phyloP scores from a whole-genome alignment of 768 basidiomycete genomes.

The Infundibulicybe gibba region DNA sequence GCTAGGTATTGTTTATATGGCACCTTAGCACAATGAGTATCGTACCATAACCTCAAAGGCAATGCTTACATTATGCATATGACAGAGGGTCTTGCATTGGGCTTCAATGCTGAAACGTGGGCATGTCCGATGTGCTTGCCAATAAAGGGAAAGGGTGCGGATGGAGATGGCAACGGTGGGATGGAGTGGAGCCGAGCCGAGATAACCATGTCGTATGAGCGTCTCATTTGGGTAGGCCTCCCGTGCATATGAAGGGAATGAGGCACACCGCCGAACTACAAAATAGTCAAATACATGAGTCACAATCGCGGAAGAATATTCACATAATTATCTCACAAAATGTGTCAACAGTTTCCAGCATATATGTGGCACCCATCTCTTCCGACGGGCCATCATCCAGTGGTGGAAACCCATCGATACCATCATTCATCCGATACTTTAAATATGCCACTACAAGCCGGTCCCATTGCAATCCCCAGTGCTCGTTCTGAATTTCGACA shows the following conservation, averaged over 20 bases:
- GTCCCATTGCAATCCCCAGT: constrained; percentile 7
- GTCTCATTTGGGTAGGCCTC: constrained; percentile 8
- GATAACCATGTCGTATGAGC: constrained; percentile 5
- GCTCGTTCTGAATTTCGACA: constrained; percentile 4
- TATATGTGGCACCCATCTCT: neutral
- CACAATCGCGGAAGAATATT: too few species aligned
- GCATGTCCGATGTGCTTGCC: constrained; percentile 6
- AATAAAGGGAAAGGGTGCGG: neutral
- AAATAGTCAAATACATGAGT: too few species aligned
- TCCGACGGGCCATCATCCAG: neutral
- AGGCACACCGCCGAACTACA: neutral
- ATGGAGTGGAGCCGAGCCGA: constrained; percentile 6
- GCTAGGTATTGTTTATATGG: too few species aligned
- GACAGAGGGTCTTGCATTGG: constrained; percentile 5
- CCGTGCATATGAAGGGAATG: neutral
- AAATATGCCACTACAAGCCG: constrained; percentile 7
- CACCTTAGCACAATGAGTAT: too few species aligned
- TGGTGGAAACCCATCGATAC: neutral
- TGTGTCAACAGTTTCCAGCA: too few species aligned
- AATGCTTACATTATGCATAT: too few species aligned
- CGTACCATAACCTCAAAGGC: neutral
- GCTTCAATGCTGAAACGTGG: constrained; percentile 9
- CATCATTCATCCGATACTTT: neutral
- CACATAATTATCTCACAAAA: too few species aligned
- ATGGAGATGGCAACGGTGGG: constrained; percentile 6